phyloP scores from a whole-genome alignment of 306 rosid genomes.

The Casuarina glauca region DNA sequence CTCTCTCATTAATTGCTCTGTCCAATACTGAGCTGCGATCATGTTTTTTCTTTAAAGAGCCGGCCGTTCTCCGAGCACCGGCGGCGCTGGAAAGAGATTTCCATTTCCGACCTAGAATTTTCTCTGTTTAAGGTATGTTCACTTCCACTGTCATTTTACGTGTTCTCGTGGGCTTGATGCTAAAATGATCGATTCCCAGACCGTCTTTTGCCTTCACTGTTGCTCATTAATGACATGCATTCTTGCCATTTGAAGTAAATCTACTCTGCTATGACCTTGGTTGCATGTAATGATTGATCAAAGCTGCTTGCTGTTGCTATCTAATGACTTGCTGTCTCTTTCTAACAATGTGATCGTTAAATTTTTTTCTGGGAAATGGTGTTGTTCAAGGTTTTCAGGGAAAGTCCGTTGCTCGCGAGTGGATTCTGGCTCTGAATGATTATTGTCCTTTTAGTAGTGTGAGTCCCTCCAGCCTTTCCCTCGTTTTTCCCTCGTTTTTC shows the following conservation, averaged over 20 bases:
- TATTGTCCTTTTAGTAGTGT: neutral
- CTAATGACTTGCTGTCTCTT: neutral
- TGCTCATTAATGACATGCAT: neutral
- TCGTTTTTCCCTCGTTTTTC: neutral
- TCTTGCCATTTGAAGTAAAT: slow-evolving; percentile 7
- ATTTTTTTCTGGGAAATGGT: neutral
- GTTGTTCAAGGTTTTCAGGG: neutral
- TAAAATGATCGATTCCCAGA: neutral
- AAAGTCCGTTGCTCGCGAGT: slow-evolving; percentile 5
- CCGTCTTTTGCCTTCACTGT: neutral
- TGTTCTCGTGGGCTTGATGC: neutral
- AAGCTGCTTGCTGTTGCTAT: neutral
- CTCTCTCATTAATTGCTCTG: slow-evolving; percentile 19
- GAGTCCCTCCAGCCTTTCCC: neutral
- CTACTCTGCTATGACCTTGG: neutral
- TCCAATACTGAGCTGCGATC: neutral
- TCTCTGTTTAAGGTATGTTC: slow-evolving; percentile 21
- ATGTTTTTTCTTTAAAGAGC: neutral
- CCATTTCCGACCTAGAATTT: slow-evolving; percentile 19
- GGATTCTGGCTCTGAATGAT: neutral
- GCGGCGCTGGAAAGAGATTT: slow-evolving; percentile 15
- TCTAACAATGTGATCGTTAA: neutral
- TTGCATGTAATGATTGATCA: neutral
- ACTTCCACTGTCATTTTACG: neutral
- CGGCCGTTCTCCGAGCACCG: slow-evolving; percentile 10